Evolutionary conservation across 345 rosid species (phyloP), one percentile per base, ranked within the genome.

Genomic region (Rhodomyrtus tomentosa): DNA sequence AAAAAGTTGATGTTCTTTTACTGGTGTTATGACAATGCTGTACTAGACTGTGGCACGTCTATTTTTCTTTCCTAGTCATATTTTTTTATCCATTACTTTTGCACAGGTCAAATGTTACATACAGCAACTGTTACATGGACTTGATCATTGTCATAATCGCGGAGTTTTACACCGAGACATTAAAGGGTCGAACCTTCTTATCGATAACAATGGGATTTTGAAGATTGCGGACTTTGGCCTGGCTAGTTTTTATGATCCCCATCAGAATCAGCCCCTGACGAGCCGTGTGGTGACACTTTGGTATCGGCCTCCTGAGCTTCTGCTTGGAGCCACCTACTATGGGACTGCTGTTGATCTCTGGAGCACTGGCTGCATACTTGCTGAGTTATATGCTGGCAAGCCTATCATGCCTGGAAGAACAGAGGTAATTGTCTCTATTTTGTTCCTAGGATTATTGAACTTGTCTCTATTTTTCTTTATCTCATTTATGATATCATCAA

Each of bases 401-500:
- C 99, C 98, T 84, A 95, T 97, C n/a, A 95, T 97, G 99, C 99
- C 98, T 52, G 99, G 99, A 91, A 93, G 98, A 93, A 97, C 99
- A 24, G 99, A 97, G 99, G 99, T 96, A 90, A 50, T 81, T 18
- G 48, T 32, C 15, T 51, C 9, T 73, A 16, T 42, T 83, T 76
- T 50, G 29, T 5, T 50, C 82, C 36, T 18, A 42, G 29, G 29
- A 29, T 83, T 14, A 49, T 42, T 58, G 12, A 62, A 16, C 76
- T 62, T 16, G 74, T 32, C 12, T 32, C 74, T 29, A 7, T 32
- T 32, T 62, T 32, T 40, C 25, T 36, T 68, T 36, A 36, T 36
- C 79, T 68, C 7, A 16, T 62, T 62, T 7, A 32, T 32, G 74
- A 68, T 36, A 68, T 68, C 6, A 24, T 9, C 25, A 10, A 68